phyloP scores from a whole-genome alignment of 495 filamentous ascomycete genomes.

The Hypoxylon cercidicola region DNA sequence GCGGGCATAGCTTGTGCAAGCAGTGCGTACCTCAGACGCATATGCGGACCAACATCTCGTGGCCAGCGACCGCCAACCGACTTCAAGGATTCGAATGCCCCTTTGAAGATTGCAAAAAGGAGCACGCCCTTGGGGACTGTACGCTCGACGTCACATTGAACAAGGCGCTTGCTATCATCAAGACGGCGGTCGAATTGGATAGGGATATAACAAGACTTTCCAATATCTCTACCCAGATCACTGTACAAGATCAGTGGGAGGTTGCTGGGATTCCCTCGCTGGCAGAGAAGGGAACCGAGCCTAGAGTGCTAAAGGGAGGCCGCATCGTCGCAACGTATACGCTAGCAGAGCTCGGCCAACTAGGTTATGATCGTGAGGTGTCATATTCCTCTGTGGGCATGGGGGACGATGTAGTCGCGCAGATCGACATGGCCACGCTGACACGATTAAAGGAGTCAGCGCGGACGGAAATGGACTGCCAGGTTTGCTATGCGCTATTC shows the following conservation, averaged over 20 bases:
- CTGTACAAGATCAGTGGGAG: constrained; percentile 55
- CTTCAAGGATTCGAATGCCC: constrained; percentile 76
- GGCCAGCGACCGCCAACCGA: constrained; percentile 71
- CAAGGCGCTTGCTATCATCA: constrained; percentile 68
- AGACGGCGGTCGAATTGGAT: constrained; percentile 55
- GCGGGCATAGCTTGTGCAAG: constrained; percentile 81
- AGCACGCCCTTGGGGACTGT: constrained; percentile 82
- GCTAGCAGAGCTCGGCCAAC: constrained; percentile 36
- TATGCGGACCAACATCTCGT: constrained; percentile 73
- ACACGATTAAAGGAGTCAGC: constrained; percentile 67
- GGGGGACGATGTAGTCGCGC: constrained; percentile 49
- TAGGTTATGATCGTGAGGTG: constrained; percentile 42
- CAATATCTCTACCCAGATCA: constrained; percentile 47
- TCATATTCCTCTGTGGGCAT: constrained; percentile 57
- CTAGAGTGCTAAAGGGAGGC: constrained; percentile 59
- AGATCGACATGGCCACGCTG: constrained; percentile 63
- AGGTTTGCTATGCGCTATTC: constrained; percentile 84
- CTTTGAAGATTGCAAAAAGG: constrained; percentile 70
- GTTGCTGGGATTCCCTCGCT: constrained; percentile 55
- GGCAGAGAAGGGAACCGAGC: constrained; percentile 45
- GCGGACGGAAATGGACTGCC: constrained; percentile 81
- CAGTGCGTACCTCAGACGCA: constrained; percentile 75
- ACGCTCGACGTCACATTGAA: constrained; percentile 77
- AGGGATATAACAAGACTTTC: constrained; percentile 42
- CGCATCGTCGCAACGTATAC: constrained; percentile 67